A percentile compares a stretch with the other conserved stretches of the same genome.
These are phyloP conservation scores for Aspergillus sp. DNA, from an alignment of 2,329 filamentous ascomycete genomes.

Conservation along the genomic window DNA sequence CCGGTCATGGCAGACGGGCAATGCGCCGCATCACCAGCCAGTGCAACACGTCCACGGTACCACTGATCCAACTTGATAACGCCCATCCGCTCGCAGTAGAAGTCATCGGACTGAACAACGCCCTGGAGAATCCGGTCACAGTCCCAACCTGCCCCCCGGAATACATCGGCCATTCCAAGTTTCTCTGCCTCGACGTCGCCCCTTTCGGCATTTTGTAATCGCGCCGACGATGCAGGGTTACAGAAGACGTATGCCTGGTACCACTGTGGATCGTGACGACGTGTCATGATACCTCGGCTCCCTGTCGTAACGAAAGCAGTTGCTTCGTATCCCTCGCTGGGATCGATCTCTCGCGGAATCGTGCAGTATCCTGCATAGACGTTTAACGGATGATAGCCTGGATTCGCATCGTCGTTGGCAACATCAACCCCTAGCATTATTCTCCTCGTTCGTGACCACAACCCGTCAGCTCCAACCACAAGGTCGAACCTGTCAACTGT, in stretches of 20 bases:
- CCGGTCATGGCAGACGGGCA: slow-evolving; percentile 32
- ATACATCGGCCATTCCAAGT: slow-evolving; percentile 38
- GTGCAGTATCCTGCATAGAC: slow-evolving; percentile 40
- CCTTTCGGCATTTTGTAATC: slow-evolving; percentile 25
- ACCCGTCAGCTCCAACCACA: slow-evolving; percentile 32
- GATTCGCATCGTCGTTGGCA: slow-evolving; percentile 13
- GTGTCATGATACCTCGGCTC: slow-evolving; percentile 41
- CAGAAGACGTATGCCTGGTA: slow-evolving; percentile 43
- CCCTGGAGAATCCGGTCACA: slow-evolving; percentile 43
- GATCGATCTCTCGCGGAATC: slow-evolving; percentile 25
- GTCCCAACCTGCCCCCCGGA: slow-evolving; percentile 49
- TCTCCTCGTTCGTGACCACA: slow-evolving; percentile 16
- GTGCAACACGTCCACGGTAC: slow-evolving; percentile 45
- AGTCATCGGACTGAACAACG: slow-evolving; percentile 44
- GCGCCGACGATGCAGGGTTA: slow-evolving; percentile 19
- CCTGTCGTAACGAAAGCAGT: slow-evolving; percentile 39
- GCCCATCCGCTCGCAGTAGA: slow-evolving; percentile 48
- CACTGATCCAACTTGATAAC: slow-evolving; percentile 48
- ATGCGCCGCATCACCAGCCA: slow-evolving; percentile 44
- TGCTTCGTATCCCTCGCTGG: slow-evolving; percentile 37
- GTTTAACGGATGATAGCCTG: slow-evolving; percentile 16
- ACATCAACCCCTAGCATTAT: slow-evolving; percentile 9
- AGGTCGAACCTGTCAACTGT: slow-evolving; percentile 24
- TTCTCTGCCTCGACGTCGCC: slow-evolving; percentile 43
- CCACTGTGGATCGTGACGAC: slow-evolving; percentile 39